Evolutionary conservation across 2,329 filamentous ascomycete genomes (phyloP), one percentile per base, ranked within the genome.

Genomic region (Colletotrichum neosansevieriae): DNA sequence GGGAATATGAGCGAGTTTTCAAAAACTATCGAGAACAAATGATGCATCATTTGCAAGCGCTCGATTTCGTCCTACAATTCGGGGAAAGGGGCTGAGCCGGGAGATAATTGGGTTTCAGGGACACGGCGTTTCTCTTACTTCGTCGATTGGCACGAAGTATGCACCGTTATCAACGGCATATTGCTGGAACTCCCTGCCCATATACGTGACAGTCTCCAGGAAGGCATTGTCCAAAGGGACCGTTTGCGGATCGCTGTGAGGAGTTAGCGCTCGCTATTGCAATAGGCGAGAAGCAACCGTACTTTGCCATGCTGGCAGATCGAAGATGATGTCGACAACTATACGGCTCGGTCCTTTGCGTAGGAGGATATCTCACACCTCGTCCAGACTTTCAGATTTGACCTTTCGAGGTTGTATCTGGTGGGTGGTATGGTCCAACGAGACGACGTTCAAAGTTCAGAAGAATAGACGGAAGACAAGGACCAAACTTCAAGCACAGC

Each of bases 111-210:
- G 21, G 13, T 45, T 24, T 40, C 38, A 36, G 45, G 47, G 50
- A n/a, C 44, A 47, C 34, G 57, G 51, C n/a, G n/a, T 38, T 40
- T 40, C 24, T 73, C 79, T 73, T 83, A 92, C 92, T 83, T 93
- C 90, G 75, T 94, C 92, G 65, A 92, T 83, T 9, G 92, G 92
- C 51, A 83, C 87, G 73, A 92, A 90, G 76, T 92, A 92, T 70
- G 88, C 85, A 40, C 82, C 83, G 72, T 91, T 88, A 34, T 89
- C 84, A 60, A 93, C 77, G 19, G 91, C 86, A 79, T 90, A 89
- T 74, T 85, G 85, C 72, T 94, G 91, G 76, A 89, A 94, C 53
- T 85, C 83, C 75, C 92, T 85, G 69, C 88, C 89, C 76, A 90
- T 83, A 71, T 90, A 81, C 15, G 83, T 81, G 67, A 91, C 79